Base-by-base conservation (phyloP, 2,329 filamentous ascomycete species). In the Aspergillus sp. region DNA sequence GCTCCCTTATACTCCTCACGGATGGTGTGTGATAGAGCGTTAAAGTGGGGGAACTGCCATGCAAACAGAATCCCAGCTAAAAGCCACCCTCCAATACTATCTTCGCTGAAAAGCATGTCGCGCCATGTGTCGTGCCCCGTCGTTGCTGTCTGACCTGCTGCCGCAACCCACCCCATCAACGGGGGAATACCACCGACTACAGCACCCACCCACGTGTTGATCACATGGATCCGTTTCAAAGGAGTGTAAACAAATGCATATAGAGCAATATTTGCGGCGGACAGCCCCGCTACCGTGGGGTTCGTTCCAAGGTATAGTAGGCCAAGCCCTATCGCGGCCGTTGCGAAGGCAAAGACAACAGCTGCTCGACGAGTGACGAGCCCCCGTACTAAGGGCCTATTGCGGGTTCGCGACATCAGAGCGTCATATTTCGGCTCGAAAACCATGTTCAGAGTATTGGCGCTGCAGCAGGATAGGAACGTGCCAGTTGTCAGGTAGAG, bases 41-140 rank as follows among this genome's bases (percentile, higher is more conserved):
- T 98, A 81, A 99, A 99, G 79, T 99, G 95, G 3, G 95, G 93
- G 73, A 99, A 98, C 74, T 99, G 94, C 95, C 95, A 99, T 13
- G 93, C 90, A 68, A 97, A 96, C 5, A 99, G 82, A 7, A 98
- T 80, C 0, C 85, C 87, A 1, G 92, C 94, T 15, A 97, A 82
- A 0, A 98, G 80, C 95, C 95, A 99, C 4, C 94, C 95, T 5
- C 95, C 95, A 11, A 88, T 79, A 28, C 82, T 84, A 76, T 87
- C 71, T 75, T 89, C 74, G 71, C 91, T 89, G 60, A 96, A 86
- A 0, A 96, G 81, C 45, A 96, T 84, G 72, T 95, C 92, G 53
- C 85, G 83, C 89, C 91, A 95, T 11, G 87, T 89, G 31, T 90
- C 90, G 66, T 89, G 87, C 23, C 85, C 86, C 1, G 77, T 79